A percentile compares a stretch with the other conserved stretches of the same genome.
These are phyloP conservation scores for Carpinus fangiana DNA, from an alignment of 306 rosid genomes.

Conservation along the genomic window DNA sequence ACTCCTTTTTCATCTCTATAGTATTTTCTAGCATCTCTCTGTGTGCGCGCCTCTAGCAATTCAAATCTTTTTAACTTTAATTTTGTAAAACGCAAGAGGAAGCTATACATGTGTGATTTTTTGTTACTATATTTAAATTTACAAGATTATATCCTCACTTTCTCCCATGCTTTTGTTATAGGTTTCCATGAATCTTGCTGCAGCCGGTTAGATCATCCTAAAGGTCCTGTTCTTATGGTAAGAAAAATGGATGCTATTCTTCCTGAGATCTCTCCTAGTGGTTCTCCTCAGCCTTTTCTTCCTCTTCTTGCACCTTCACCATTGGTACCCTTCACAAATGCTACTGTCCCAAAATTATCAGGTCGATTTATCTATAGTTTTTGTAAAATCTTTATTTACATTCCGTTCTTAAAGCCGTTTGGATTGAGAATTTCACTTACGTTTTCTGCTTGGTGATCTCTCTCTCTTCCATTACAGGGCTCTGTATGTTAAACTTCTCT, in stretches of 20 bases:
- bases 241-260: slow-evolving; percentile 45
- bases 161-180: slow-evolving; percentile 39
- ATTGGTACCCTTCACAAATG: slow-evolving; percentile 75
- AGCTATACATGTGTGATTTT: not conserved
- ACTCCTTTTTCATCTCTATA: not conserved
- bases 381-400: not conserved
- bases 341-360: slow-evolving; percentile 75
- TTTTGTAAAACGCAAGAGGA: not conserved
- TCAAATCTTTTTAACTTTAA: not conserved
- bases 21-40: not conserved
- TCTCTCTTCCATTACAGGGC: slow-evolving; percentile 50
- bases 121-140: not conserved
- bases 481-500: slow-evolving; percentile 73
- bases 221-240: slow-evolving; percentile 28
- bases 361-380: slow-evolving; percentile 40
- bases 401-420: slow-evolving; percentile 15
- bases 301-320: slow-evolving; percentile 98
- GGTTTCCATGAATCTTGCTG: slow-evolving; percentile 49
- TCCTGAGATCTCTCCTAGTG: slow-evolving; percentile 65
- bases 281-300: slow-evolving; percentile 77
- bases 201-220: slow-evolving; percentile 32
- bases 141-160: slow-evolving; percentile 8
- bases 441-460: slow-evolving; percentile 9
- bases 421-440: slow-evolving; percentile 3
- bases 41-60: not conserved